Evolutionary conservation across 2,329 filamentous ascomycete genomes (phyloP).

Genomic region (Westerdykella sp.): DNA sequence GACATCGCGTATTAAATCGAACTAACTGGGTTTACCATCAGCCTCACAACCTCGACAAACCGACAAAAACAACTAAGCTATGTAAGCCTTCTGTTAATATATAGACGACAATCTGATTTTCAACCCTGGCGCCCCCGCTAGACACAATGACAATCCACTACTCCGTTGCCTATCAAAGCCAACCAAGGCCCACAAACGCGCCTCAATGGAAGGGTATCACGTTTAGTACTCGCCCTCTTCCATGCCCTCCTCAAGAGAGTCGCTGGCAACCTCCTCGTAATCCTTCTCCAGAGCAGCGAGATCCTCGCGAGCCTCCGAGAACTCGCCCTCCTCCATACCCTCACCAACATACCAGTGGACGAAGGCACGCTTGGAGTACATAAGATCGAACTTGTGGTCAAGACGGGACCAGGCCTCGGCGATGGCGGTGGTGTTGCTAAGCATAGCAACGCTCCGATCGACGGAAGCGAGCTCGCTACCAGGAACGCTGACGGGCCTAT

Average conservation of each 20-base stretch:
- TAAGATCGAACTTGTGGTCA: constrained; percentile 70
- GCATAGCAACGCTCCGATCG: constrained; percentile 84
- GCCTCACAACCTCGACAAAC: background rate
- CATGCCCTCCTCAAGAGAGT: constrained; percentile 57
- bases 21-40: too few species aligned
- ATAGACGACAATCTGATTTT: too few species aligned
- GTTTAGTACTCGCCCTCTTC: constrained; percentile 46
- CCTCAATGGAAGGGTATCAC: constrained; percentile 20
- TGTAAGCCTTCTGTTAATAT: background rate
- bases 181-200: constrained; percentile 12
- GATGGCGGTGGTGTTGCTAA: constrained; percentile 70
- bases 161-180: constrained; percentile 6
- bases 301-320: constrained; percentile 81
- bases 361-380: constrained; percentile 72
- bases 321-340: constrained; percentile 90
- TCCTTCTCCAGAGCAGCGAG: constrained; percentile 80
- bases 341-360: constrained; percentile 80
- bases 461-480: constrained; percentile 97
- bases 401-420: constrained; percentile 67
- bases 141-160: background rate
- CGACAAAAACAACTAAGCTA: background rate
- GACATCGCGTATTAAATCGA: too few species aligned
- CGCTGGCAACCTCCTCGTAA: constrained; percentile 76
- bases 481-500: constrained; percentile 89
- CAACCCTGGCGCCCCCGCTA: background rate